Conservation (phyloP, 306 rosid genomes). For the Purshia tridentata region DNA sequence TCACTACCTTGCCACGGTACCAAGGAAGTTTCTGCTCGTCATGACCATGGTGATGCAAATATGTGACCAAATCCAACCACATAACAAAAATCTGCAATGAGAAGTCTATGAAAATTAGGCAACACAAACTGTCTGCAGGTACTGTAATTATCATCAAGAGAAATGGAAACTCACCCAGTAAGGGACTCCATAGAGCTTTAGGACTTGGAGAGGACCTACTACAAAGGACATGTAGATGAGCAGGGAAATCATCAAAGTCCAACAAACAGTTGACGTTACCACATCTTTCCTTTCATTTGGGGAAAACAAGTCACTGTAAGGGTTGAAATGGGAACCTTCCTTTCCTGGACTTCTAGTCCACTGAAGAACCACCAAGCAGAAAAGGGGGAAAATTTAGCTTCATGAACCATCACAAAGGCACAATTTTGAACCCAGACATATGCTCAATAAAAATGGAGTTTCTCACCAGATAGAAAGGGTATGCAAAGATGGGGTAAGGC, state of each 20-base stretch:
- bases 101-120: background rate
- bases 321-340: slow-evolving; percentile 88
- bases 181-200: slow-evolving; percentile 75
- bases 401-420: background rate
- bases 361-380: slow-evolving; percentile 42
- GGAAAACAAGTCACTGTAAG: slow-evolving; percentile 65
- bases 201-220: slow-evolving; percentile 52
- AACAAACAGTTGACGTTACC: slow-evolving; percentile 64
- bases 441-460: background rate
- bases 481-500: slow-evolving; percentile 85
- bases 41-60: slow-evolving; percentile 92
- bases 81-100: slow-evolving; percentile 56
- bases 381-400: background rate
- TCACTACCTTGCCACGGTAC: slow-evolving; percentile 88
- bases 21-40: slow-evolving; percentile 81
- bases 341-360: slow-evolving; percentile 95
- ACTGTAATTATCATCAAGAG: background rate
- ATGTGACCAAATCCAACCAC: slow-evolving; percentile 95
- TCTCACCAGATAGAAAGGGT: slow-evolving; percentile 85
- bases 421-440: background rate
- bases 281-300: slow-evolving; percentile 64
- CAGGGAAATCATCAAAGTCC: slow-evolving; percentile 56
- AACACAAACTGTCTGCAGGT: background rate
- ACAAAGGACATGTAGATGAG: slow-evolving; percentile 44
- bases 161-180: slow-evolving; percentile 55